Base-by-base conservation (phyloP, 2,329 filamentous ascomycete genomes). In the Monascus ruber region DNA sequence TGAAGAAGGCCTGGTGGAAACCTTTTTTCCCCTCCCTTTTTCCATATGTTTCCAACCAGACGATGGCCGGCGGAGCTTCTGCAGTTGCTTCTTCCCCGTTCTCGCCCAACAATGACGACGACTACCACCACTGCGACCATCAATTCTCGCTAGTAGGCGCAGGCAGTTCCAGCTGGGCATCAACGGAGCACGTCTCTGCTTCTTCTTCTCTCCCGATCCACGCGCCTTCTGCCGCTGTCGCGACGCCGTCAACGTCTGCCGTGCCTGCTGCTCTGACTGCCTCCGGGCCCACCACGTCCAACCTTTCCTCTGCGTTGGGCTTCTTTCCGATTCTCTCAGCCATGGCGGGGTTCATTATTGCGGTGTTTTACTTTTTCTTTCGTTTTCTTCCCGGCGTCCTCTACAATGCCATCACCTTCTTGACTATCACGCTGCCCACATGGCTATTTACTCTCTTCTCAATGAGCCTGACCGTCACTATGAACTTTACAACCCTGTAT, bases 401-500 rank as follows among this genome's bases (percentile, higher is more conserved):
- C 38, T 93, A 91, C 65, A 94, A 84, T 80, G 64, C 80, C 39
- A 77, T 94, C 50, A 85, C 83, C 44, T 83, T 94, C 54, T 76
- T 81, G 11, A 94, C 89, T 25, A 87, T 96, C 49, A 93, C 85
- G 10, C 62, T 95, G 42, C 91, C 91, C 33, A 86, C 85, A 59
- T 78, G 91, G 63, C 75, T 96, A 11, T 98, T 94, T 60, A 84
- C 80, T 5, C 71, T 94, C 45, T 85, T 94, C 56, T 94, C 87
- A 5, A 89, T 86, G 47, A 95, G 85, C 62, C 70, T 94, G 69
- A 98, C 91, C 0, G 85, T 98, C 56, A 98, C 91, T 7, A 93
- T 98, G 88, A 96, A 96, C 60, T 89, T 91, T 51, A 96, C 89
- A 17, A 98, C 91, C 11, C 65, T 98, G 79, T 93, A 77, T 58